phyloP scores from a whole-genome alignment of 352 stramenopile genomes.

The Globisporangium okanoganense region DNA sequence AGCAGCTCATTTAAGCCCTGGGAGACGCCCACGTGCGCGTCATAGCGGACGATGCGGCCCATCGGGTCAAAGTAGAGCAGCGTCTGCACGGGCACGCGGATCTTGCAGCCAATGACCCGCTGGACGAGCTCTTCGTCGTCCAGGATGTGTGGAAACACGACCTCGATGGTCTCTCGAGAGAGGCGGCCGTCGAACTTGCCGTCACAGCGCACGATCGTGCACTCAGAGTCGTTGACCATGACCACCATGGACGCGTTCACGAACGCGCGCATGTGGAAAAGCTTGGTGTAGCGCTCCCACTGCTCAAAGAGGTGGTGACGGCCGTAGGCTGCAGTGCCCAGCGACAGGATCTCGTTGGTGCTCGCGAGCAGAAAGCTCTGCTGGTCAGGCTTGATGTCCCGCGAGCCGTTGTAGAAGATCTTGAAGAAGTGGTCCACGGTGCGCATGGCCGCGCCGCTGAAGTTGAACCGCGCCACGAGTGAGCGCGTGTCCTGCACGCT shows the following conservation, averaged over 20 bases:
- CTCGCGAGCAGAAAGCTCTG: not conserved
- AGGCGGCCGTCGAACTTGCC: constrained; percentile 7
- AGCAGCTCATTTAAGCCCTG: constrained; percentile 1
- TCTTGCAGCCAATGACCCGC: constrained; percentile 8
- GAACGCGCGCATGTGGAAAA: constrained; percentile 9
- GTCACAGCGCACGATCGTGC: constrained; percentile 8
- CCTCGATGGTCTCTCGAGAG: constrained; percentile 11
- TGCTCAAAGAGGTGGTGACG: constrained; percentile 8
- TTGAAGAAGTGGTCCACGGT: constrained; percentile 3
- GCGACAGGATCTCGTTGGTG: not conserved
- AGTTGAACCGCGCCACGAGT: constrained; percentile 5
- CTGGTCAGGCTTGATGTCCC: not conserved
- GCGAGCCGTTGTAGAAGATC: constrained; percentile 2
- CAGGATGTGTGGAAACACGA: constrained; percentile 15
- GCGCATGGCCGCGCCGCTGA: not conserved
- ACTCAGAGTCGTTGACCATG: not conserved
- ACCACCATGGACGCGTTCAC: not conserved
- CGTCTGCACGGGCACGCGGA: not conserved
- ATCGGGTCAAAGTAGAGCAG: constrained; percentile 2
- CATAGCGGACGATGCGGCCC: constrained; percentile 2
- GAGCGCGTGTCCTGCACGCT: not conserved
- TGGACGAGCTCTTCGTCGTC: constrained; percentile 14
- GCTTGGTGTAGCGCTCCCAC: constrained; percentile 11
- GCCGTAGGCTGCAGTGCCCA: not conserved
- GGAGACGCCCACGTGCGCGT: constrained; percentile 9